Conservation (phyloP, 805 yeast genomes). For the Ogataea parapolymorpha region DNA sequence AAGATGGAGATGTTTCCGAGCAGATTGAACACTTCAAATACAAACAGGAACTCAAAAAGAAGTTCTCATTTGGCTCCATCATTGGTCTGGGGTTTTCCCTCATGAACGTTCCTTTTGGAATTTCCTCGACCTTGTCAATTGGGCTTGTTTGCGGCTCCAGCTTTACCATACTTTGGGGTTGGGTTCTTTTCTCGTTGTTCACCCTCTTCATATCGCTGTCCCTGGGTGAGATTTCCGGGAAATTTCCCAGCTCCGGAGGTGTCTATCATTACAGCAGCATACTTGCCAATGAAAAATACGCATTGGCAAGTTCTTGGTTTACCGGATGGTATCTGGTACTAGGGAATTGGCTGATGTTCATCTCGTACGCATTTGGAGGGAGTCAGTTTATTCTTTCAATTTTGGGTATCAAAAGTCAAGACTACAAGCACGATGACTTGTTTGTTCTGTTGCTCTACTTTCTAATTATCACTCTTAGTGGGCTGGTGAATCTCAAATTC, state of each 20-base stretch:
- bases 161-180: conserved; percentile 72
- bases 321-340: conserved; percentile 73
- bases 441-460: conserved; percentile 57
- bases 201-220: conserved; percentile 66
- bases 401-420: conserved; percentile 57
- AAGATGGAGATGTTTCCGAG: conserved; percentile 47
- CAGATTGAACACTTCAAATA: conserved; percentile 70
- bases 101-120: conserved; percentile 80
- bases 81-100: conserved; percentile 77
- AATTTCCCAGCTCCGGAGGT: conserved; percentile 73
- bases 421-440: conserved; percentile 54
- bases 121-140: conserved; percentile 69
- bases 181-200: conserved; percentile 62
- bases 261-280: conserved; percentile 77
- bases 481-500: conserved; percentile 59
- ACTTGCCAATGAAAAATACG: conserved; percentile 54
- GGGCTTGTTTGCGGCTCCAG: conserved; percentile 76
- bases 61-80: conserved; percentile 64
- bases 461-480: conserved; percentile 54
- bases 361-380: conserved; percentile 72
- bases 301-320: conserved; percentile 66
- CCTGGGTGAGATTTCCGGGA: conserved; percentile 72
- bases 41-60: conserved; percentile 66
- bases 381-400: conserved; percentile 69
- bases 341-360: conserved; percentile 77